A percentile compares a stretch with the other conserved stretches of the same genome.
Conservation (phyloP, 2,329 filamentous ascomycete species). For the Rutstroemia sp. region DNA sequence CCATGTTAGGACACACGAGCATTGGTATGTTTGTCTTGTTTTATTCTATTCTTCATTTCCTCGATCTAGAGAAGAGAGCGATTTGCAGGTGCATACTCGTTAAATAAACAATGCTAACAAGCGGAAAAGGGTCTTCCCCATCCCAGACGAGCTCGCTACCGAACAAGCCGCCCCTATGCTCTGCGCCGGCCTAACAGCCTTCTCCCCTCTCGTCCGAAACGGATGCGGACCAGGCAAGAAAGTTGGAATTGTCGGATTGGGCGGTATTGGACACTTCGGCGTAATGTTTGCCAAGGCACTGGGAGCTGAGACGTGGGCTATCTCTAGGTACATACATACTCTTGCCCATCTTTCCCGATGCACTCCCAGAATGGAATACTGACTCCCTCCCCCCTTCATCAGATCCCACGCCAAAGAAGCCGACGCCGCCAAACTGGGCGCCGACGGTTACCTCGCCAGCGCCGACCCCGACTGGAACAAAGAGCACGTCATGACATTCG, state of each 20-base stretch:
- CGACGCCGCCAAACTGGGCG: constrained; percentile 51
- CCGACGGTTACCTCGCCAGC: constrained; percentile 53
- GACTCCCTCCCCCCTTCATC: no score
- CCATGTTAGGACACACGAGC: constrained; percentile 68
- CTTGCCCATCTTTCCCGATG: neutral
- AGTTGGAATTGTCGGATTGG: constrained; percentile 66
- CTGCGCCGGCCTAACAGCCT: constrained; percentile 77
- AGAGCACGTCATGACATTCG: constrained; percentile 56
- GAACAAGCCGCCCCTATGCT: constrained; percentile 69
- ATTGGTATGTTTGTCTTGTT: constrained; percentile 41
- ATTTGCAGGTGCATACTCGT: neutral
- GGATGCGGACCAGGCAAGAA: constrained; percentile 72
- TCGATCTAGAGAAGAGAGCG: neutral
- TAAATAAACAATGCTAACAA: neutral
- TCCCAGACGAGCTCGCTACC: constrained; percentile 62
- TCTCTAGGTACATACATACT: constrained; percentile 37
- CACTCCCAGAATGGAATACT: neutral
- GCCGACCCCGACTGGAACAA: constrained; percentile 50
- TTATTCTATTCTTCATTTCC: neutral
- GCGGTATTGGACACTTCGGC: constrained; percentile 65
- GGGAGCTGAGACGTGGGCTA: constrained; percentile 54
- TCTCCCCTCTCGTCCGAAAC: constrained; percentile 69
- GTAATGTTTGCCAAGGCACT: constrained; percentile 63
- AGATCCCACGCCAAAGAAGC: constrained; percentile 49
- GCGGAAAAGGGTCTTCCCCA: constrained; percentile 43